Evolutionary conservation across 2,329 filamentous ascomycete genomes (phyloP).

Genomic region (Beauveria sp.): DNA sequence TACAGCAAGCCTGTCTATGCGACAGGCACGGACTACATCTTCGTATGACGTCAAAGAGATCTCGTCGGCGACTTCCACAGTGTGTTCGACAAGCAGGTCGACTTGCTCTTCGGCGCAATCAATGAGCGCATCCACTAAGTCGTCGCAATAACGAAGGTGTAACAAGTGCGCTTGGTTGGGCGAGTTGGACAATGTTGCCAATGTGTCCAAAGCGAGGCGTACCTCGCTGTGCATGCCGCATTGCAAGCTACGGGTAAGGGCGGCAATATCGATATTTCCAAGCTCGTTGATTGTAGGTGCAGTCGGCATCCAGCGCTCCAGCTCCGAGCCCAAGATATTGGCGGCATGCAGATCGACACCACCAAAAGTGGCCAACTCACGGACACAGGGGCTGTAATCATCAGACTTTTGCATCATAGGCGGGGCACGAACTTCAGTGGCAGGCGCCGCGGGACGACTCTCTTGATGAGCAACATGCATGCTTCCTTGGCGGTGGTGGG

Average conservation of each 20-base stretch:
- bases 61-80: constrained; percentile 78
- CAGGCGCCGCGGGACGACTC: constrained; percentile 19
- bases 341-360: constrained; percentile 64
- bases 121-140: constrained; percentile 77
- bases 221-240: constrained; percentile 86
- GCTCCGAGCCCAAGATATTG: constrained; percentile 55
- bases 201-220: constrained; percentile 78
- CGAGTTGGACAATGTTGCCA: constrained; percentile 60
- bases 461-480: constrained; percentile 30
- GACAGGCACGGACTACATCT: constrained; percentile 73
- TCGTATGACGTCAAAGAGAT: constrained; percentile 81
- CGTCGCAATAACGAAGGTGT: constrained; percentile 69
- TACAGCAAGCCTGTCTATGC: constrained; percentile 63
- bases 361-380: constrained; percentile 55
- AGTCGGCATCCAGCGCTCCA: constrained; percentile 64
- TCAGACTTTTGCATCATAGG: constrained; percentile 39
- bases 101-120: constrained; percentile 89
- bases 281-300: constrained; percentile 70
- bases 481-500: constrained; percentile 26
- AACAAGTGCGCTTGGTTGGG: constrained; percentile 57
- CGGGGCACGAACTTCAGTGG: constrained; percentile 21
- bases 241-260: constrained; percentile 81
- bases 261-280: constrained; percentile 83
- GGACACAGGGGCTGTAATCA: constrained; percentile 47
- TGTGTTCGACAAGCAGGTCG: constrained; percentile 75